Percentiles rank a stretch among this genome's conserved stretches.
phyloP scores from a whole-genome alignment of 768 basidiomycete genomes.

The Pulveroboletus sp. region DNA sequence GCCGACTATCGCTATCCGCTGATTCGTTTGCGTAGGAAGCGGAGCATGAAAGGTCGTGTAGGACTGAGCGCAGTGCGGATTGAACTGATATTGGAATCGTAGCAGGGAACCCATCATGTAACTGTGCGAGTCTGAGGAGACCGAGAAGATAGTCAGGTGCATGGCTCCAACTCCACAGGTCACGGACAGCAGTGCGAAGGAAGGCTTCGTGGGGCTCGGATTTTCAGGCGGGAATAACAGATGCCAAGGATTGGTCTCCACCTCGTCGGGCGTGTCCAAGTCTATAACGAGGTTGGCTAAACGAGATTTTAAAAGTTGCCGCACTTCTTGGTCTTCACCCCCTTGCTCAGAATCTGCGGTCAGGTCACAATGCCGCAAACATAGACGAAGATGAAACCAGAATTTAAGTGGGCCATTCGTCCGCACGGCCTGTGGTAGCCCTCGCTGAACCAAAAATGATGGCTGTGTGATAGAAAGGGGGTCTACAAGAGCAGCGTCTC shows the following conservation, averaged over 20 bases:
- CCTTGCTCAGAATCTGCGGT: constrained; percentile 3
- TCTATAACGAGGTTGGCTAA: constrained; percentile 39
- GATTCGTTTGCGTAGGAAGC: constrained; percentile 8
- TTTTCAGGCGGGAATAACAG: constrained; percentile 18
- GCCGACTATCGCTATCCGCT: constrained; percentile 31
- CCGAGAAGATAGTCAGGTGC: constrained; percentile 20
- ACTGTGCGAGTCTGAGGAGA: constrained; percentile 22
- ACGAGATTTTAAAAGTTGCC: constrained; percentile 37
- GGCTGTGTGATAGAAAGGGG: constrained; percentile 81
- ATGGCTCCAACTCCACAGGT: constrained; percentile 16
- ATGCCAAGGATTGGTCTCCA: constrained; percentile 19
- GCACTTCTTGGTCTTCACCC: constrained; percentile 31
- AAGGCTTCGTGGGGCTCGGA: constrained; percentile 3
- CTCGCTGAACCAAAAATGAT: constrained; percentile 77
- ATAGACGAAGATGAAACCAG: constrained; percentile 65
- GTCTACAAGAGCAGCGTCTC: constrained; percentile 53
- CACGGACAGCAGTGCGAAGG: constrained; percentile 9
- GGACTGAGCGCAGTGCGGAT: constrained; percentile 2
- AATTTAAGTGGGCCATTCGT: constrained; percentile 70
- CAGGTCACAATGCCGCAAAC: constrained; percentile 46
- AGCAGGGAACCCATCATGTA: constrained; percentile 23
- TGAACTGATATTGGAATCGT: constrained; percentile 23
- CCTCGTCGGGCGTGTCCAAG: constrained; percentile 37
- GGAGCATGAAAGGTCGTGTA: constrained; percentile 16
- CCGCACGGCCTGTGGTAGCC: constrained; percentile 63